These are phyloP conservation scores for Sicyos baderoa DNA, from an alignment of 306 rosid genomes.

Conservation along the genomic window DNA sequence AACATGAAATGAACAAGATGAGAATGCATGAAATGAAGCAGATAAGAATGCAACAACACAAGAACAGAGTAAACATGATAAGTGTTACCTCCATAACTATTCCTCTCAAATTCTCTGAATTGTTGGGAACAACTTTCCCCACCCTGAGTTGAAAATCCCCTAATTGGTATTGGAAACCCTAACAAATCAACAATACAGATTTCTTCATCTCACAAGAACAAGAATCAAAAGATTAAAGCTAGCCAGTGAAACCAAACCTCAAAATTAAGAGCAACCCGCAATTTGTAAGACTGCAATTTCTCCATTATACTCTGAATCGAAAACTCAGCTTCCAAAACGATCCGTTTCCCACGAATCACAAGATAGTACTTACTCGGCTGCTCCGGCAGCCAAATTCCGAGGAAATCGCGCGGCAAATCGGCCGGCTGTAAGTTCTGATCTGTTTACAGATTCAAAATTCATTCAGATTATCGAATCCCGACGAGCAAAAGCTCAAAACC, in stretches of 20 bases:
- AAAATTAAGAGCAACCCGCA: constrained; percentile 62
- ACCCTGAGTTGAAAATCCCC: constrained; percentile 78
- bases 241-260: constrained; percentile 37
- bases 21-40: too few relatives aligned
- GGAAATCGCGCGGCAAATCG: constrained; percentile 65
- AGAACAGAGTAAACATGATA: not conserved
- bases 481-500: too few relatives aligned
- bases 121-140: constrained; percentile 68
- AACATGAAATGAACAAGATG: too few relatives aligned
- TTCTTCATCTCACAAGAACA: too few relatives aligned
- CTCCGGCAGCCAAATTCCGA: constrained; percentile 67
- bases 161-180: constrained; percentile 60
- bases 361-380: constrained; percentile 73
- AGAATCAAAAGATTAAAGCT: too few relatives aligned
- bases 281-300: constrained; percentile 83
- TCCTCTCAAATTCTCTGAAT: constrained; percentile 71
- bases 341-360: constrained; percentile 58
- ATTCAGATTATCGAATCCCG: not conserved
- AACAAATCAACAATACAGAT: not conserved
- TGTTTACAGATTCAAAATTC: constrained; percentile 20
- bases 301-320: constrained; percentile 75
- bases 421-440: constrained; percentile 35
- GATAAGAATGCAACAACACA: not conserved
- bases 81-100: constrained; percentile 72
- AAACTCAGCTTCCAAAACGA: constrained; percentile 75